Evolutionary conservation across 148 eudicot species (phyloP).

Genomic region (Amaranthus cruentus): DNA sequence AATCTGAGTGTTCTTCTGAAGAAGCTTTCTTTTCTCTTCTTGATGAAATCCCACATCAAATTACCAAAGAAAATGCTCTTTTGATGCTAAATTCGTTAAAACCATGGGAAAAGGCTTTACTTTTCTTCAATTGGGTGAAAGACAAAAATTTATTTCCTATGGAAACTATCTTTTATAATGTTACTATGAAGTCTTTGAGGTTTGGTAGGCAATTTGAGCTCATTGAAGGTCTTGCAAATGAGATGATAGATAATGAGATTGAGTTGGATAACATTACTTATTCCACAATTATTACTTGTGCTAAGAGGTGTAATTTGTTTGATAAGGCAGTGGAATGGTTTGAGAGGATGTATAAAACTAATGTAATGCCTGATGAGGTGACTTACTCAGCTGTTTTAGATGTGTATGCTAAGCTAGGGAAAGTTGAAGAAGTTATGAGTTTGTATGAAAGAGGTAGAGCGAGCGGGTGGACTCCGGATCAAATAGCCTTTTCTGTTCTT

Average conservation of each 20-base stretch:
- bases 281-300: constrained; percentile 91
- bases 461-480: constrained; percentile 92
- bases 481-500: constrained; percentile 74
- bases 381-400: constrained; percentile 89
- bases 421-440: constrained; percentile 88
- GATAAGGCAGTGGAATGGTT: constrained; percentile 98
- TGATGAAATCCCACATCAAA: constrained; percentile 50
- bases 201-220: constrained; percentile 81
- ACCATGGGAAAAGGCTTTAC: constrained; percentile 69
- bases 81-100: constrained; percentile 65
- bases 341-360: constrained; percentile 96
- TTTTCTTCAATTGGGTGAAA: constrained; percentile 86
- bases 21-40: constrained; percentile 44
- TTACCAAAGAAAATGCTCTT: constrained; percentile 63
- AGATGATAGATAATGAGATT: constrained; percentile 64
- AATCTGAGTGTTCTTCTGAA: constrained; percentile 35
- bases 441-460: constrained; percentile 89
- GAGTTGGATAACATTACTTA: constrained; percentile 88
- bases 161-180: constrained; percentile 91
- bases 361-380: constrained; percentile 96
- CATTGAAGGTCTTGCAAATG: constrained; percentile 71
- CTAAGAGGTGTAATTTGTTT: constrained; percentile 67
- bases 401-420: constrained; percentile 88
- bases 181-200: constrained; percentile 86
- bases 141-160: constrained; percentile 63